Evolutionary conservation across 2,329 filamentous ascomycete genomes (phyloP).

Genomic region (Colletotrichum sojae): DNA sequence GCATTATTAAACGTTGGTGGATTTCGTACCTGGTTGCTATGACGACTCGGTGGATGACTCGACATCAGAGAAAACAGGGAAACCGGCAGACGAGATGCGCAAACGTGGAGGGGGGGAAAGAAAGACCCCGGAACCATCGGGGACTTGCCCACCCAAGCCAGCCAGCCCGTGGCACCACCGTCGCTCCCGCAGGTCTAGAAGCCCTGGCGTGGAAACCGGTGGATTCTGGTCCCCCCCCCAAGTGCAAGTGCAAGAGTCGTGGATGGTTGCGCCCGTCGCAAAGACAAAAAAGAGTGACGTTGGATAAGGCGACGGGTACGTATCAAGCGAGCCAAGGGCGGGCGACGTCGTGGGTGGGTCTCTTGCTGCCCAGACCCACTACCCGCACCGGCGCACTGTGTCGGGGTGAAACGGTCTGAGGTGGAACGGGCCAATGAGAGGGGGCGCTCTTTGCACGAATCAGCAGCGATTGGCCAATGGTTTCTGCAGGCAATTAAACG

Average conservation of each 20-base stretch:
- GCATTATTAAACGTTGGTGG: slow-evolving; percentile 9
- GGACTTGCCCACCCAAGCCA: background rate
- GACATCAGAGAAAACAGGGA: slow-evolving; percentile 13
- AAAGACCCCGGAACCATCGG: background rate
- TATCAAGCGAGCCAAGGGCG: slow-evolving; percentile 17
- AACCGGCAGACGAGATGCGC: slow-evolving; percentile 8
- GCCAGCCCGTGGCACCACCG: slow-evolving; percentile 7
- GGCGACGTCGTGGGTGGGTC: too few species aligned
- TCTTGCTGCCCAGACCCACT: slow-evolving; percentile 1
- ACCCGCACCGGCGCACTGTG: slow-evolving; percentile 26
- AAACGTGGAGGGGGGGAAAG: background rate
- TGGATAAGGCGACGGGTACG: slow-evolving; percentile 26
- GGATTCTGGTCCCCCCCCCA: background rate
- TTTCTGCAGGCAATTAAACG: slow-evolving; percentile 31
- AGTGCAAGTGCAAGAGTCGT: background rate
- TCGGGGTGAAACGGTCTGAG: slow-evolving; percentile 21
- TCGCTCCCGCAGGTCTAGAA: background rate
- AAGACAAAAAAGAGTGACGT: slow-evolving; percentile 23
- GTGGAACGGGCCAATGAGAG: slow-evolving; percentile 18
- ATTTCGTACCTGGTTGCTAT: slow-evolving; percentile 25
- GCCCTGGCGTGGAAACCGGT: background rate
- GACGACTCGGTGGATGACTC: slow-evolving; percentile 25
- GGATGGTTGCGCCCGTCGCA: background rate
- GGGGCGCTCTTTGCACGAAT: background rate
- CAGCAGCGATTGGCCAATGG: slow-evolving; percentile 24